phyloP scores from a whole-genome alignment of 768 basidiomycete genomes.

The Serendipita vermifera region DNA sequence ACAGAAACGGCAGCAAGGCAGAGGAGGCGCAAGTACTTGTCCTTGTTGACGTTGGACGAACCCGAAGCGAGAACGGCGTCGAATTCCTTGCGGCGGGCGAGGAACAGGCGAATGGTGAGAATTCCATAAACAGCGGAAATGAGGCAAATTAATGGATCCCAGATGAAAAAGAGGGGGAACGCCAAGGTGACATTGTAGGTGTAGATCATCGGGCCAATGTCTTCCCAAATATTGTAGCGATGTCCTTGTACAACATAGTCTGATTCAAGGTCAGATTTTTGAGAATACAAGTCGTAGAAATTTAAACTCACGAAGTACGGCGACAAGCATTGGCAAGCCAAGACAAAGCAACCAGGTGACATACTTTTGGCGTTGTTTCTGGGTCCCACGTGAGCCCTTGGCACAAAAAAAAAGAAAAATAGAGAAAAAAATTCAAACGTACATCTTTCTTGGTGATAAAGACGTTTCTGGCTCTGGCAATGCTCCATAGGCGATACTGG shows the following conservation, averaged over 20 bases:
- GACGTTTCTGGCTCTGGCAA: not conserved
- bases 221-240: constrained; percentile 46
- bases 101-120: constrained; percentile 8
- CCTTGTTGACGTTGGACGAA: constrained; percentile 6
- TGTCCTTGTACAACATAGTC: constrained; percentile 49
- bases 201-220: constrained; percentile 41
- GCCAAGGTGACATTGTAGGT: constrained; percentile 37
- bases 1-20: not conserved
- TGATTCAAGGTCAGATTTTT: constrained; percentile 18
- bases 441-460: not conserved
- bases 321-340: not conserved
- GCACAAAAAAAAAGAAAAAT: not conserved
- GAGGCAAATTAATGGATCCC: constrained; percentile 32
- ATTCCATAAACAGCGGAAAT: constrained; percentile 26
- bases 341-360: not conserved
- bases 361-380: not conserved
- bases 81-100: constrained; percentile 1
- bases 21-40: not conserved
- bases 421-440: not conserved
- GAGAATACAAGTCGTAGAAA: not conserved
- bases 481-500: not conserved
- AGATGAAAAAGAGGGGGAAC: constrained; percentile 31
- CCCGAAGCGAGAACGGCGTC: constrained; percentile 3
- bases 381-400: not conserved
- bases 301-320: too few species aligned